phyloP scores from a whole-genome alignment of 768 basidiomycete species.

The Rhodotorula kratochvilovae region DNA sequence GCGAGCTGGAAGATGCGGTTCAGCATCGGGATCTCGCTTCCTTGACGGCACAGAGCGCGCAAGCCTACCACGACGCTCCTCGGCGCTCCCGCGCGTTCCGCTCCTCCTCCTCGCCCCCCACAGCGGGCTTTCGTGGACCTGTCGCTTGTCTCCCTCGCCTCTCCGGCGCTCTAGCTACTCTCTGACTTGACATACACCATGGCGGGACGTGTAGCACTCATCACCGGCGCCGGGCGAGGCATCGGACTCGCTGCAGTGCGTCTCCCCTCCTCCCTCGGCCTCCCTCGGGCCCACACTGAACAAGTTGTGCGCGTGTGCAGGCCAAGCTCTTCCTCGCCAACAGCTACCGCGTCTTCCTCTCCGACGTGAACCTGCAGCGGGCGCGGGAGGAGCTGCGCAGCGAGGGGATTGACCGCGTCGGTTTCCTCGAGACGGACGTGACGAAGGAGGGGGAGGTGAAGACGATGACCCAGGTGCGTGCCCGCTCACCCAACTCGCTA shows the following conservation, averaged over 20 bases:
- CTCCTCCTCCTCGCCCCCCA: not conserved
- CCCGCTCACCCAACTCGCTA: too few relatives aligned
- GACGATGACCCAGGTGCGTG: not conserved
- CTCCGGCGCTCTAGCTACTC: not conserved
- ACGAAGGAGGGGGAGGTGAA: not conserved
- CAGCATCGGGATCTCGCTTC: not conserved
- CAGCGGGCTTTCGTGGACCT: too few relatives aligned
- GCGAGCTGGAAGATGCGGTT: too few relatives aligned
- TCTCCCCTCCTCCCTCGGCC: not conserved
- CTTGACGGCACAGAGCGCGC: not conserved
- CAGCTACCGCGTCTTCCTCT: constrained; percentile 1
- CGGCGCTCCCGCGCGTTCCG: too few relatives aligned
- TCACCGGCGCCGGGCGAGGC: not conserved
- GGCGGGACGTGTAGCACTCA: not conserved
- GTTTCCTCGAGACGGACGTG: constrained; percentile 10
- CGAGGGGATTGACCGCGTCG: not conserved
- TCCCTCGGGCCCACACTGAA: too few relatives aligned
- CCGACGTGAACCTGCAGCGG: not conserved
- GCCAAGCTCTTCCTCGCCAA: constrained; percentile 13
- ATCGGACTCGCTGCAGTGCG: constrained; percentile 1
- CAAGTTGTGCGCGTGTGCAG: too few relatives aligned
- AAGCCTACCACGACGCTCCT: too few relatives aligned
- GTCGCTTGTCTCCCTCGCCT: not conserved
- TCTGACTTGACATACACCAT: not conserved
- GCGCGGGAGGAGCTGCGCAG: not conserved